Base-by-base conservation (phyloP, 2,329 filamentous ascomycete genomes). In the Claviceps sorghi region DNA sequence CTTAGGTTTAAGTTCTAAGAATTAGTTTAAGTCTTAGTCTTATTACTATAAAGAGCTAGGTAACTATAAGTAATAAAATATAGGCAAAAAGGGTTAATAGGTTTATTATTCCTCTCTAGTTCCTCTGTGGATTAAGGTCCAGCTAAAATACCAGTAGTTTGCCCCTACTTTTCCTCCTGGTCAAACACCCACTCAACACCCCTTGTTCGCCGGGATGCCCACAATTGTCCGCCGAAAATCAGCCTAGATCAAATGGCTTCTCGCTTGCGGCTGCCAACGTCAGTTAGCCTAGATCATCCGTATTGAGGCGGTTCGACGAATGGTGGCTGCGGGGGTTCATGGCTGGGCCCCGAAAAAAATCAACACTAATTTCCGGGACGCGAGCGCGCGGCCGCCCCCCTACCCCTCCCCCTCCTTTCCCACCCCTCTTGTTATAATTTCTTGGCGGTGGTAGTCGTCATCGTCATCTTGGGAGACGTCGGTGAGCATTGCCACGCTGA, bases 261-360 rank as follows among this genome's bases (percentile, higher is more conserved):
- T 55, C 54, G 52, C 54, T 55, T 55, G 50, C 44, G 52, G 43
- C 50, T 54, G 43, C 52, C 50, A 49, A 54, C 54, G 54, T 52
- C 22, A 51, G 53, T 53, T 53, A 55, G 53, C 36, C 40, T 41
- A n/a, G 47, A 30, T 26, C 26, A 26, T 26, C 26, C 11, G 29
- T 22, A 21, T 3, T 49, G 51, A 34, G 46, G n/a, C 17, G 34
- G 38, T 32, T 42, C 26, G 15, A 43, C 40, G 29, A 36, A 41
- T 38, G 32, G 15, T 49, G 47, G 48, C 22, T 49, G 34, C 19
- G 32, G 36, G 42, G 21, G 42, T 2, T 44, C 42, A 22, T 22
- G 42, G 9, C 11, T 44, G 4, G 4, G 21, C 7, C 41, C 11
- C 9, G n/a, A 45, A 17, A 11, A 21, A 9, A 6, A 40, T 10